A percentile compares a stretch with the other conserved stretches of the same genome.
Conservation (phyloP, 2,329 filamentous ascomycete genomes). For the Lizonia empirigonia region DNA sequence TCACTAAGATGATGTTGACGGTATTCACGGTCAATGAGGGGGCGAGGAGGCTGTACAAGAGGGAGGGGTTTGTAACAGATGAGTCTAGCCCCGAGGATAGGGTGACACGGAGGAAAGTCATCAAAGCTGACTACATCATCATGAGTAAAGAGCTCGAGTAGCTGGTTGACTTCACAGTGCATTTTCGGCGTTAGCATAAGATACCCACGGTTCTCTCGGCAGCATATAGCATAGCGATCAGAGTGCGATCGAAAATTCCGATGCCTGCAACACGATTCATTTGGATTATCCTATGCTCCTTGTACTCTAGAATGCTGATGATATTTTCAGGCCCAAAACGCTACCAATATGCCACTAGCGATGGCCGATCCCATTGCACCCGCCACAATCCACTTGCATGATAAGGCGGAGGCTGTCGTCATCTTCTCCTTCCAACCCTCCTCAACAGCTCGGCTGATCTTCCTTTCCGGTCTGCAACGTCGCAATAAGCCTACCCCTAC, state of each 20-base stretch:
- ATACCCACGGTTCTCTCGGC: not conserved
- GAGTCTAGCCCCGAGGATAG: constrained; percentile 58
- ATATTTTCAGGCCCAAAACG: not conserved
- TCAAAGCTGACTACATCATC: constrained; percentile 36
- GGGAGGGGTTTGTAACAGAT: constrained; percentile 62
- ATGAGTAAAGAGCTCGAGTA: constrained; percentile 29
- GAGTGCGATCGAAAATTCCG: not conserved
- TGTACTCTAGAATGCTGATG: not conserved
- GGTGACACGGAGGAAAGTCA: constrained; percentile 25
- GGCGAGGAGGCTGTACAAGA: constrained; percentile 66
- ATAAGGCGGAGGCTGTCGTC: not conserved
- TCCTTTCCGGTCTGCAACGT: not conserved
- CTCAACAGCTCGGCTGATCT: not conserved
- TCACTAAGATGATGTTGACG: constrained; percentile 74
- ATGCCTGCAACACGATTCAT: not conserved
- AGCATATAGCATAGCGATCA: not conserved
- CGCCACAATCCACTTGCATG: not conserved
- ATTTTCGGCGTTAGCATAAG: constrained; percentile 7
- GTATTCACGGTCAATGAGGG: constrained; percentile 68
- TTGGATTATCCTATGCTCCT: not conserved
- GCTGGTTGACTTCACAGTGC: not conserved
- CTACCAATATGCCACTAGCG: not conserved
- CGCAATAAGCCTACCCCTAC: not conserved
- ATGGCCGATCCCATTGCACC: not conserved
- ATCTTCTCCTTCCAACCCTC: not conserved